These are phyloP conservation scores for Wallacemonas sp. DNA, from an alignment of 208 protist species.

Conservation along the genomic window DNA sequence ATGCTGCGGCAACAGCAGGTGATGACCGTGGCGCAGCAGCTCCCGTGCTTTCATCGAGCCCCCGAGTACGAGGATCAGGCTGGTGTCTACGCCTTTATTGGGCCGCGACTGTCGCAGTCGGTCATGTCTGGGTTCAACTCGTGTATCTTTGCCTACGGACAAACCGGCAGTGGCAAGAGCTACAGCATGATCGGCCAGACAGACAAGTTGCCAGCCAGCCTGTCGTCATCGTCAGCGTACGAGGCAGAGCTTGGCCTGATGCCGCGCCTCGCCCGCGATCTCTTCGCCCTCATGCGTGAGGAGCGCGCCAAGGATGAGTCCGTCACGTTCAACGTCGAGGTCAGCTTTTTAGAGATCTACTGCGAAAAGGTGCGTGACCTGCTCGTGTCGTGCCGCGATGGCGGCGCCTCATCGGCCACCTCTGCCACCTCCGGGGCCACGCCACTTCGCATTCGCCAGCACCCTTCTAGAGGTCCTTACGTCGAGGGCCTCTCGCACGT, in stretches of 20 bases:
- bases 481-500: slow-evolving; percentile 72
- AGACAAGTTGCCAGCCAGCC: slow-evolving; percentile 25
- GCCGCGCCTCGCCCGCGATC: slow-evolving; percentile 67
- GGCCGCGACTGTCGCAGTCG: slow-evolving; percentile 64
- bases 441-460: slow-evolving; percentile 64
- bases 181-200: slow-evolving; percentile 88
- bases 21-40: slow-evolving; percentile 20
- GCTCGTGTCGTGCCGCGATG: slow-evolving; percentile 21
- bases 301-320: slow-evolving; percentile 64
- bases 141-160: slow-evolving; percentile 91
- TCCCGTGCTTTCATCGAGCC: slow-evolving; percentile 52
- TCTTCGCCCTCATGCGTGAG: slow-evolving; percentile 70
- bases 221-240: background rate
- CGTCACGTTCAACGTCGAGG: slow-evolving; percentile 66
- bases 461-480: slow-evolving; percentile 75
- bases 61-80: slow-evolving; percentile 69
- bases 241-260: slow-evolving; percentile 73
- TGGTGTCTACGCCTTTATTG: slow-evolving; percentile 77
- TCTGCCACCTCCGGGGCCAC: slow-evolving; percentile 5
- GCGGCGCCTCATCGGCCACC: background rate
- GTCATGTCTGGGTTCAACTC: slow-evolving; percentile 88
- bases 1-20: slow-evolving; percentile 11
- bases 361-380: slow-evolving; percentile 87
- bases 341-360: slow-evolving; percentile 90
- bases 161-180: slow-evolving; percentile 91